Percentiles rank a stretch among this genome's conserved stretches.
phyloP scores from a whole-genome alignment of 371 early-diverging fungal genomes.

The Gilbertella persicaria region DNA sequence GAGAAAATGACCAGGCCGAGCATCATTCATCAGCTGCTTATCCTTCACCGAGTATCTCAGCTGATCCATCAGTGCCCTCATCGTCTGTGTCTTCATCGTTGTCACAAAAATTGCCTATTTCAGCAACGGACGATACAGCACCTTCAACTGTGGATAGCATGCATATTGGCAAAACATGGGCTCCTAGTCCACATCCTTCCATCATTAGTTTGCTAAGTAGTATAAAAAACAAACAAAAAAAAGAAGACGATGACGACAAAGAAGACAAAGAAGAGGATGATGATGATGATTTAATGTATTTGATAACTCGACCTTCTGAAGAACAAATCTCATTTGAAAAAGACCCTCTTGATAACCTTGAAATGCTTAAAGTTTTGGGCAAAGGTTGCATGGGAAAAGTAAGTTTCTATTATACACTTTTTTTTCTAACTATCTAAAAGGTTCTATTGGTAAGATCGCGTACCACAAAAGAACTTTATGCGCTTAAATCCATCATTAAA shows the following conservation, averaged over 20 bases:
- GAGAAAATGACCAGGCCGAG: constrained; percentile 41
- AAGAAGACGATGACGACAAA: neutral
- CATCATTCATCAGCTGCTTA: constrained; percentile 4
- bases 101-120: neutral
- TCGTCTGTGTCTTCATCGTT: neutral
- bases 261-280: constrained; percentile 14
- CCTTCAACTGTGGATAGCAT: constrained; percentile 7
- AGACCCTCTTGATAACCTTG: constrained; percentile 55
- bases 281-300: neutral
- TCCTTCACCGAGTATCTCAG: no score
- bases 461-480: constrained; percentile 66
- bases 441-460: constrained; percentile 87
- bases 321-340: neutral
- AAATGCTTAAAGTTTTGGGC: constrained; percentile 71
- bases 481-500: constrained; percentile 96
- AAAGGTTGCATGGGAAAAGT: constrained; percentile 83
- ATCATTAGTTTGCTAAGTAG: constrained; percentile 7
- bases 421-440: constrained; percentile 47
- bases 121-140: neutral
- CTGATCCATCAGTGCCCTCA: neutral
- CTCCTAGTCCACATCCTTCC: constrained; percentile 17
- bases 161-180: constrained; percentile 16
- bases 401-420: constrained; percentile 4
- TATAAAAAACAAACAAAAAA: neutral
- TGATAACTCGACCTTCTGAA: neutral